Percentiles rank a stretch among this genome's conserved stretches.
These are phyloP conservation scores for Talaromyces sp. DNA, from an alignment of 2,329 filamentous ascomycete species.

Conservation along the genomic window DNA sequence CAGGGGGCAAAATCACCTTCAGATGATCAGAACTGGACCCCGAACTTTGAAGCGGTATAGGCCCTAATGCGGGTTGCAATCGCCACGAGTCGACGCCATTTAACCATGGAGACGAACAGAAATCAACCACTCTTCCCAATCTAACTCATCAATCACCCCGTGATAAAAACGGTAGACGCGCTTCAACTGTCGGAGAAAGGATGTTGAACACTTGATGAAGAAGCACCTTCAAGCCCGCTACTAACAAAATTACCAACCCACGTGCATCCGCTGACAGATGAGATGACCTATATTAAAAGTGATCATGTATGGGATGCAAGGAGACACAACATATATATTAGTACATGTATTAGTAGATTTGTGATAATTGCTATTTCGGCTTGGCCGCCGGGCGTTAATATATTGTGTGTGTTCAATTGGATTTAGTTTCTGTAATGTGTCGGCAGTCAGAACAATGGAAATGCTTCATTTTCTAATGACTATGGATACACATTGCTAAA, in stretches of 20 bases:
- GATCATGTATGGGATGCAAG: too few relatives aligned
- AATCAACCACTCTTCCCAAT: background rate
- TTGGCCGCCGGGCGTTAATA: too few relatives aligned
- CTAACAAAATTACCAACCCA: constrained; percentile 27
- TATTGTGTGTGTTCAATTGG: too few relatives aligned
- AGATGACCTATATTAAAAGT: too few relatives aligned
- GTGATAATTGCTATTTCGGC: too few relatives aligned
- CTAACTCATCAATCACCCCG: background rate
- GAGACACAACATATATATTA: too few relatives aligned
- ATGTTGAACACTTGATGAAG: constrained; percentile 37
- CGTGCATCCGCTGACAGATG: constrained; percentile 18
- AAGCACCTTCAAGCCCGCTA: constrained; percentile 33
- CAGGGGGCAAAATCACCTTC: background rate
- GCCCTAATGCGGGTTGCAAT: background rate
- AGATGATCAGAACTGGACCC: background rate
- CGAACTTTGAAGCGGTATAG: background rate
- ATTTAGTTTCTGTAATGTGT: too few relatives aligned
- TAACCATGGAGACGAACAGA: background rate
- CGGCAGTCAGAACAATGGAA: too few relatives aligned
- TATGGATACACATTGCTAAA: too few relatives aligned
- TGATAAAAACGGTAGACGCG: constrained; percentile 27
- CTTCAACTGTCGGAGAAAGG: constrained; percentile 36
- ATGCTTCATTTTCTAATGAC: too few relatives aligned
- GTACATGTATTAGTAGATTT: too few relatives aligned
- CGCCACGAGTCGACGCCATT: background rate